These are phyloP conservation scores for Paramecium sexaurelia DNA, from an alignment of 73 alveolate species.

Conservation along the genomic window DNA sequence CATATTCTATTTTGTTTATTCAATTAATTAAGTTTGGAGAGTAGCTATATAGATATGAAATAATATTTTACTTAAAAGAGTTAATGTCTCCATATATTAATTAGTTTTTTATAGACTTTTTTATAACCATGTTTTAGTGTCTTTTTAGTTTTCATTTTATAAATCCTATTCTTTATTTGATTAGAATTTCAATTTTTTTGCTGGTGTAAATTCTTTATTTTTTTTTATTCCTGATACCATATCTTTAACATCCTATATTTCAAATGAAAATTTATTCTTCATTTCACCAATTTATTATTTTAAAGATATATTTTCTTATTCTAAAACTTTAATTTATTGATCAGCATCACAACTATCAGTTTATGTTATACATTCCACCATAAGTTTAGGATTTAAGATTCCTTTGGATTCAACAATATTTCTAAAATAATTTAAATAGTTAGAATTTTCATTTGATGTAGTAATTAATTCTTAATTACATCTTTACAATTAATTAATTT, in stretches of 20 bases:
- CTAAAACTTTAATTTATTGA: background rate
- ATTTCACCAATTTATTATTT: background rate
- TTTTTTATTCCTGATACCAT: background rate
- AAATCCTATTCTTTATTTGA: background rate
- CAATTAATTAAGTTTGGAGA: background rate
- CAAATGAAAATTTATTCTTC: background rate
- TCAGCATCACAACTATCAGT: background rate
- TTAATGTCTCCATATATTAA: conserved; percentile 16
- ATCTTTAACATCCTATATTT: background rate
- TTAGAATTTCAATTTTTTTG: background rate
- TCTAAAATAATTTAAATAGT: background rate
- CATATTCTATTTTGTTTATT: conserved; percentile 45
- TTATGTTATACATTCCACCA: conserved; percentile 23
- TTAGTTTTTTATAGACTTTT: conserved; percentile 1
- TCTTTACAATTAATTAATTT: background rate
- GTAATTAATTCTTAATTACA: background rate
- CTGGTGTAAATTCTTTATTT: background rate
- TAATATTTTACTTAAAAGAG: background rate
- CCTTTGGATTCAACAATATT: conserved; percentile 13
- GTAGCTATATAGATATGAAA: background rate
- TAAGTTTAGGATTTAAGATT: background rate
- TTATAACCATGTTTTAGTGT: background rate
- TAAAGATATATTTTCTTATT: background rate
- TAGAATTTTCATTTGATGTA: background rate
- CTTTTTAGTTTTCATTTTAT: background rate